Conservation (phyloP, 305 asterid species). For the Striga hermonthica region DNA sequence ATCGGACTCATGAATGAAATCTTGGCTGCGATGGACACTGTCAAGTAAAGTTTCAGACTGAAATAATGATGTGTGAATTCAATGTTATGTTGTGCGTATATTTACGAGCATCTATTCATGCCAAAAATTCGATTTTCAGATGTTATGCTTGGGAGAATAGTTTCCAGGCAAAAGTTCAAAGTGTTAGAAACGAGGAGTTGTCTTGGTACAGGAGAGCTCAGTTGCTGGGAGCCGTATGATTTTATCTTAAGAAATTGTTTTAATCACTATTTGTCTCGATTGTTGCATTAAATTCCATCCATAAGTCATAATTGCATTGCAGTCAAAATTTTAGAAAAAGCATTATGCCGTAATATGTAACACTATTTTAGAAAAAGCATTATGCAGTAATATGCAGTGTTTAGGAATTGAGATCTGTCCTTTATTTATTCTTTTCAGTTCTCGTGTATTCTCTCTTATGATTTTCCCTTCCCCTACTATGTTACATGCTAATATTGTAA, state of each 20-base stretch:
- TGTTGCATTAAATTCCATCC: conserved; percentile 1
- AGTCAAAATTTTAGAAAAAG: conserved; percentile 13
- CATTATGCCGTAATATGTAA: too few species aligned
- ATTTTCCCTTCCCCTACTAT: conserved; percentile 21
- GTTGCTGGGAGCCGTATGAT: conserved; percentile 82
- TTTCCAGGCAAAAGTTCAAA: conserved; percentile 76
- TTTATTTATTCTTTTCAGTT: conserved; percentile 16
- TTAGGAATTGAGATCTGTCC: conserved; percentile 13
- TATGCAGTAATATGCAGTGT: too few species aligned
- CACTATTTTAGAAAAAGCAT: conserved; percentile 18
- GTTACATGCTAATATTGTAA: conserved; percentile 11
- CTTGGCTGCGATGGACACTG: conserved; percentile 91
- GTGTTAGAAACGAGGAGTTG: conserved; percentile 82
- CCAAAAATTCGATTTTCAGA: conserved; percentile 49
- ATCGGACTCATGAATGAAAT: conserved; percentile 93
- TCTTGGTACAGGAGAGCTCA: conserved; percentile 81
- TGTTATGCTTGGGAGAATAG: conserved; percentile 96
- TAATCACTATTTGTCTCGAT: conserved; percentile 13
- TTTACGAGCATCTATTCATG: conserved; percentile 25
- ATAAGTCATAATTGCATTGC: neutral
- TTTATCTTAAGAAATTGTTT: conserved; percentile 30
- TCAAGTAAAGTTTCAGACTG: conserved; percentile 55
- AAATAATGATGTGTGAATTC: conserved; percentile 18
- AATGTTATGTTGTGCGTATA: conserved; percentile 21
- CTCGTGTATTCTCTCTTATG: conserved; percentile 21